Evolutionary conservation across 176 grass and related monocot genomes (phyloP).

Genomic region (Ensete glaucum): DNA sequence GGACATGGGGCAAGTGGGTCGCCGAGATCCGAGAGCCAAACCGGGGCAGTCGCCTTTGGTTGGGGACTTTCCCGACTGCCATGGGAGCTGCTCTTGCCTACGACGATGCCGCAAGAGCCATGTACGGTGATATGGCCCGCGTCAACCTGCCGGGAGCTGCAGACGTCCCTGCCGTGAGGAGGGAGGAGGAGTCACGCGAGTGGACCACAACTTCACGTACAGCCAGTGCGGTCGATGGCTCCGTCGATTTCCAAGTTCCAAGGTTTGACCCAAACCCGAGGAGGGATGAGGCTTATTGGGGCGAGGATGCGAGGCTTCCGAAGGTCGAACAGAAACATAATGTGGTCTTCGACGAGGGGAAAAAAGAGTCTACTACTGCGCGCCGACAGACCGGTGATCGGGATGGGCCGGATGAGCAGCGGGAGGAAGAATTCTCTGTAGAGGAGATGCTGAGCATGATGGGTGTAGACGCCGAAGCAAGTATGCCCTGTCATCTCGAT

Average conservation of each 20-base stretch:
- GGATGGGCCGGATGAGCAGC: not conserved
- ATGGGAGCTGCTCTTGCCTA: slow-evolving; percentile 62
- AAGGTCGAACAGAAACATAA: not conserved
- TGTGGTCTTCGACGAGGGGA: not conserved
- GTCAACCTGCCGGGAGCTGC: slow-evolving; percentile 41
- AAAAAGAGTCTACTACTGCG: no score
- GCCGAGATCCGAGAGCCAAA: slow-evolving; percentile 89
- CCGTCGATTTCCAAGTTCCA: not conserved
- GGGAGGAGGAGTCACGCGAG: not conserved
- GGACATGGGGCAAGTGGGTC: slow-evolving; percentile 93
- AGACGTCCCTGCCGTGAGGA: not conserved
- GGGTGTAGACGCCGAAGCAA: slow-evolving; percentile 23
- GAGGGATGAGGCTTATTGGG: not conserved
- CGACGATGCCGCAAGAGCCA: slow-evolving; percentile 77
- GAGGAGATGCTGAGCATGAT: slow-evolving; percentile 52
- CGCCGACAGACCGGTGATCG: not conserved
- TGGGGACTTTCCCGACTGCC: slow-evolving; percentile 70
- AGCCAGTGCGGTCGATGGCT: not conserved
- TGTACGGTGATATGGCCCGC: slow-evolving; percentile 64
- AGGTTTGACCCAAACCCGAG: not conserved
- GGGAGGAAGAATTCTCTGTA: slow-evolving; percentile 31
- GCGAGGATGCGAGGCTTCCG: not conserved
- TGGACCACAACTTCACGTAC: not conserved
- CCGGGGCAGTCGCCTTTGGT: slow-evolving; percentile 53
- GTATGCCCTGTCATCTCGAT: not conserved